These are phyloP conservation scores for Liquidambar formosana DNA, from an alignment of 164 flowering plant genomes.

Conservation along the genomic window DNA sequence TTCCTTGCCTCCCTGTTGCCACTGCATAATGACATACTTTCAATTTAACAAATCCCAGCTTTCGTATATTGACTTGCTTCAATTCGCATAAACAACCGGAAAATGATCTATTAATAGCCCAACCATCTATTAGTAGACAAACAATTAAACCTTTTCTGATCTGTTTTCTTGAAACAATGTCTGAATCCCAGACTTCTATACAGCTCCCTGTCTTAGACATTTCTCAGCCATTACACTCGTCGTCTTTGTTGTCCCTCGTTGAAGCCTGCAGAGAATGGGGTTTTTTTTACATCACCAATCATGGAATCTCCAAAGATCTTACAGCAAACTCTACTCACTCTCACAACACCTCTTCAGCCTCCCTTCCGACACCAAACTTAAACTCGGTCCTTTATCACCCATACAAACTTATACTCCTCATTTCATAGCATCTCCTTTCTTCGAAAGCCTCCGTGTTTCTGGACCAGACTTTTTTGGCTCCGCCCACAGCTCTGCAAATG, in stretches of 20 bases:
- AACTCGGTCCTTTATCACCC: slow-evolving; percentile 63
- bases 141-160: slow-evolving; percentile 11
- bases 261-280: slow-evolving; percentile 75
- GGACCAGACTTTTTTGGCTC: slow-evolving; percentile 74
- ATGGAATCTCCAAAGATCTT: slow-evolving; percentile 66
- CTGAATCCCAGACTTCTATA: slow-evolving; percentile 33
- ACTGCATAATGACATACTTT: neutral
- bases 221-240: slow-evolving; percentile 47
- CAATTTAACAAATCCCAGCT: slow-evolving; percentile 1
- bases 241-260: slow-evolving; percentile 52
- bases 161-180: slow-evolving; percentile 29
- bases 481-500: slow-evolving; percentile 55
- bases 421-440: slow-evolving; percentile 85
- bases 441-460: slow-evolving; percentile 63
- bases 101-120: slow-evolving; percentile 1
- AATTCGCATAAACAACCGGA: slow-evolving; percentile 14
- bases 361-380: slow-evolving; percentile 52
- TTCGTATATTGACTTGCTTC: neutral
- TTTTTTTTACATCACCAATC: slow-evolving; percentile 70
- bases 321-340: slow-evolving; percentile 27
- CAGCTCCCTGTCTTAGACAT: slow-evolving; percentile 66
- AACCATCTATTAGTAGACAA: slow-evolving; percentile 21
- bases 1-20: slow-evolving; percentile 4
- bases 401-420: slow-evolving; percentile 73
- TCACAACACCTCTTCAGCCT: slow-evolving; percentile 53